Conservation (phyloP, 2,329 filamentous ascomycete species). For the Monilinia fructigena region DNA sequence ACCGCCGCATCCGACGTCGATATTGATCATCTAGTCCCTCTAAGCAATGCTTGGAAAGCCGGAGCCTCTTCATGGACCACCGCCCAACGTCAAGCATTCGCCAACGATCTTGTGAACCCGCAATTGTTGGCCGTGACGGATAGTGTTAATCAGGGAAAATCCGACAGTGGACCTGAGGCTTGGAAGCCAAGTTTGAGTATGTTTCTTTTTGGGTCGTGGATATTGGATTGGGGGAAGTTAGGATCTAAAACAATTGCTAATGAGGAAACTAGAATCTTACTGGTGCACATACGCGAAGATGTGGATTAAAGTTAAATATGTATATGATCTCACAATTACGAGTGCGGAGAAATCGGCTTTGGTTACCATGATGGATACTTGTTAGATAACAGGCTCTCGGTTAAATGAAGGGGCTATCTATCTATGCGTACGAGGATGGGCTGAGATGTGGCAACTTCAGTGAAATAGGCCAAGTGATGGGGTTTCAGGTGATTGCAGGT, state of each 20-base stretch:
- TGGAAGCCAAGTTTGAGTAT: slow-evolving; percentile 60
- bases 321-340: slow-evolving; percentile 68
- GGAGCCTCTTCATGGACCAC: slow-evolving; percentile 73
- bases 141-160: slow-evolving; percentile 70
- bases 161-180: slow-evolving; percentile 69
- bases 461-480: not conserved
- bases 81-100: slow-evolving; percentile 63
- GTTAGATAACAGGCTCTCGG: slow-evolving; percentile 43
- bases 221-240: not conserved
- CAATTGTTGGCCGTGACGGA: slow-evolving; percentile 80
- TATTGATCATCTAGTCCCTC: slow-evolving; percentile 80
- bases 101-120: slow-evolving; percentile 73
- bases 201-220: slow-evolving; percentile 37
- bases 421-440: not conserved
- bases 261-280: slow-evolving; percentile 51
- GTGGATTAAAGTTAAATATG: slow-evolving; percentile 76
- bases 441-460: not conserved
- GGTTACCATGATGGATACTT: slow-evolving; percentile 62
- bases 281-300: slow-evolving; percentile 74
- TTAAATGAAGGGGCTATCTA: not conserved
- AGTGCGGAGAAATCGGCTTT: slow-evolving; percentile 69
- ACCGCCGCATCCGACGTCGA: slow-evolving; percentile 67
- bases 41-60: slow-evolving; percentile 76
- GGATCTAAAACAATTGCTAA: not conserved
- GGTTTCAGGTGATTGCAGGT: not conserved